Conservation (phyloP, 2,329 filamentous ascomycete species). For the Huntiella abstrusa region DNA sequence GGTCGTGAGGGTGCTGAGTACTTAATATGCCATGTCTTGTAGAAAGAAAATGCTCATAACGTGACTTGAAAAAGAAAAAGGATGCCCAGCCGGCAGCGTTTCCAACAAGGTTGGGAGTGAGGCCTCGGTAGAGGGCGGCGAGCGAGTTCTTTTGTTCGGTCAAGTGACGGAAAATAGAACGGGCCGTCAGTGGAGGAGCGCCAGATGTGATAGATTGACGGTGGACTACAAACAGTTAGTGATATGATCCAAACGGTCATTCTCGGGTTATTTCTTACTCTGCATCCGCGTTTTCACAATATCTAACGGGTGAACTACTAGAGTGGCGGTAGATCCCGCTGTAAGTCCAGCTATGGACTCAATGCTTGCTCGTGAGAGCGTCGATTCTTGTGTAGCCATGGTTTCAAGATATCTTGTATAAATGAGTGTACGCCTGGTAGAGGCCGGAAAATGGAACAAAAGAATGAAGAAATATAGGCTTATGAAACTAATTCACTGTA, state of each 20-base stretch:
- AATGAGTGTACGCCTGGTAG: neutral
- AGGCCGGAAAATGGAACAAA: neutral
- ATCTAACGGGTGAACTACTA: constrained; percentile 81
- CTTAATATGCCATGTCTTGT: neutral
- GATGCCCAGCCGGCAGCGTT: constrained; percentile 81
- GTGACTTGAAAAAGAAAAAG: constrained; percentile 66
- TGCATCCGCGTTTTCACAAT: constrained; percentile 94
- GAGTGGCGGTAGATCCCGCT: constrained; percentile 69
- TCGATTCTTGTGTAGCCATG: neutral
- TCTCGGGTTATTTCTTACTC: constrained; percentile 29
- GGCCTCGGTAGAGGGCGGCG: constrained; percentile 66
- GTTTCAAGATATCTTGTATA: too few relatives aligned
- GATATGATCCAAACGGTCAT: too few relatives aligned
- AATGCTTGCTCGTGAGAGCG: constrained; percentile 42
- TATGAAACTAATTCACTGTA: neutral
- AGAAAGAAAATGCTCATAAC: constrained; percentile 24
- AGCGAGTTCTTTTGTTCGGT: constrained; percentile 34
- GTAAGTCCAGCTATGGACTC: constrained; percentile 81
- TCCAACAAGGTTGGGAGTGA: constrained; percentile 77
- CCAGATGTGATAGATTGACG: constrained; percentile 1
- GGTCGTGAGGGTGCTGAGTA: neutral
- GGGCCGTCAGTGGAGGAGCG: constrained; percentile 23
- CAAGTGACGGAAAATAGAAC: constrained; percentile 33
- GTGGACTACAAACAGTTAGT: neutral
- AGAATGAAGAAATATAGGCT: neutral